Evolutionary conservation across 768 basidiomycete genomes (phyloP), one percentile per base, ranked within the genome.

Genomic region (Crepidotus variabilis): DNA sequence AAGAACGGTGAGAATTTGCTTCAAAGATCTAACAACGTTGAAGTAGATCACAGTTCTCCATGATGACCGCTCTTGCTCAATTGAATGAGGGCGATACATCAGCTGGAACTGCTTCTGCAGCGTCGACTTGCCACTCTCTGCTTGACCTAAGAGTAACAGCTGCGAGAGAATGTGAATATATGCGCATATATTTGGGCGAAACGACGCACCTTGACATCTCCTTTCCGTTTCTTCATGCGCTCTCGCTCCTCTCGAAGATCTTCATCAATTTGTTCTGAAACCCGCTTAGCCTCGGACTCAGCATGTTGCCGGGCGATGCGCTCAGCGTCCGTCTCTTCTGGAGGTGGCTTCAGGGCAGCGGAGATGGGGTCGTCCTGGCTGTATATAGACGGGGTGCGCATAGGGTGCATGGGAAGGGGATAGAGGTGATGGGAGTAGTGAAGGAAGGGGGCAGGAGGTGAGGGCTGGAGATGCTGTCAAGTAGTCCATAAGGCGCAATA

Each of bases 261-360:
- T 65, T 91, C 90, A 71, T 93, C 91, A 63, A 93, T 93, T 68
- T 80, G 80, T 58, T 93, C 90, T 49, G 88, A 91, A 57, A 87
- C 74, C 49, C 83, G 81, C 67, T 85, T 87, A 2, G 90, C 89
- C 59, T 91, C 87, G 0, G 83, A 83, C 71, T 93, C 91, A 34
- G 75, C 68, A 58, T 78, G 72, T 16, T 91, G 79, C 55, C 91
- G 82, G 32, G 70, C 60, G 49, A 75, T 73, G 49, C 87, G 84
- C 67, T 92, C 85, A 0, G 72, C 66, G 1, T 86, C 85, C 0
- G 86, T 83, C 75, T 93, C 91, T 22, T 79, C 67, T 16, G 74
- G 63, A 1, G 90, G 80, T 6, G 91, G 89, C 51, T 81, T 78
- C 59, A 90, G 71, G 6, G 85, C 86, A 23, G 78, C 75, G 6